Evolutionary conservation across 768 basidiomycete species (phyloP), one percentile per base, ranked within the genome.

Genomic region (Boletus sensibilis): DNA sequence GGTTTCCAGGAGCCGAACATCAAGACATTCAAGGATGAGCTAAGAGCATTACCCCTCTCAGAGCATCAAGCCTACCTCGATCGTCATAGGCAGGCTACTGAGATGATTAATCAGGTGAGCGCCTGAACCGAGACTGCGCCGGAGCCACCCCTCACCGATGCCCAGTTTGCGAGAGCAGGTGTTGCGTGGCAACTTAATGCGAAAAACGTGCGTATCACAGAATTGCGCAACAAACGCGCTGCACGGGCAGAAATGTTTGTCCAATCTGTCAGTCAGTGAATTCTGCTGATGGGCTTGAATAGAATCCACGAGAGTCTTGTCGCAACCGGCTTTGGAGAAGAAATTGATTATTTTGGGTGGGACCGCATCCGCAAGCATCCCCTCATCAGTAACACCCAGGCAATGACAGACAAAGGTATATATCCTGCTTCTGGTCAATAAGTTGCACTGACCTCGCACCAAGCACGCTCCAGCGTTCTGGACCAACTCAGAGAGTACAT

Each of bases 261-360:
- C 27, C 6, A 34, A 13, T 41, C 13, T 35, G 4, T 33, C 20
- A 20, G 18, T 48, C 20, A n/a, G 23, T 1, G 58, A 38, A 52
- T 47, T 48, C 2, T 1, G 42, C 52, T 58, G 33, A 71, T 16
- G 27, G 4, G 14, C 33, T 52, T 27, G 41, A 27, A 20, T 50
- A 71, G 72, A 23, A 61, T 71, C 16, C 60, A 23, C 34, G 51
- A 60, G 16, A 39, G 27, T 47, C 62, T 71, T 34, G 33, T 64
- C 16, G 41, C 58, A 20, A 16, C 51, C 20, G 66, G 65, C 8
- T 71, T 72, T 27, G 31, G 33, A 50, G 61, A 69, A 39, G 69
- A 73, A 41, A 65, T 71, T 4, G 60, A 68, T 40, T 39, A 62
- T 60, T 67, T 72, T 54, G 65, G 65, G 23, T 73, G 70, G 70